Evolutionary conservation across 2,329 filamentous ascomycete genomes (phyloP).

Genomic region (Alternaria gansuensis): DNA sequence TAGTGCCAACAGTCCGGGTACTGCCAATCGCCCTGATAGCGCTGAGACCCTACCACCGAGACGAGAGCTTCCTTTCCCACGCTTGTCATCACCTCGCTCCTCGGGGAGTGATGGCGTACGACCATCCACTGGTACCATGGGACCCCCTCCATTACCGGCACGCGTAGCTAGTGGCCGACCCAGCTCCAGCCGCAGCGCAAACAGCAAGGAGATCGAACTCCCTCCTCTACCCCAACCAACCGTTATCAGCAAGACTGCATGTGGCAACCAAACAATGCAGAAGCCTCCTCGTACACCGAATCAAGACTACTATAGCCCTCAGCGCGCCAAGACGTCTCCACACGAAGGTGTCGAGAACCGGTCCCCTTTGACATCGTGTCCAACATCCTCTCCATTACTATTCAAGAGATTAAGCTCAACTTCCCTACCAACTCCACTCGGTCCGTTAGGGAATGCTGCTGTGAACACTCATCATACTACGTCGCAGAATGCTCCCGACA

Average conservation of each 20-base stretch:
- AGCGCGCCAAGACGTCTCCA: slow-evolving; percentile 8
- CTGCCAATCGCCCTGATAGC: slow-evolving; percentile 22
- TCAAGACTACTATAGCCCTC: slow-evolving; percentile 9
- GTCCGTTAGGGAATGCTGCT: slow-evolving; percentile 21
- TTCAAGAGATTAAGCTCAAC: slow-evolving; percentile 20
- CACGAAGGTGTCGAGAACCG: slow-evolving; percentile 18
- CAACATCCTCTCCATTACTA: slow-evolving; percentile 22
- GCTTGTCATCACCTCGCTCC: slow-evolving; percentile 42
- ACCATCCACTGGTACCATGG: slow-evolving; percentile 37
- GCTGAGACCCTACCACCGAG: slow-evolving; percentile 44
- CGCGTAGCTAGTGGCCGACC: slow-evolving; percentile 30
- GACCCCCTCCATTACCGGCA: slow-evolving; percentile 47
- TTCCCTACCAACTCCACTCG: slow-evolving; percentile 29
- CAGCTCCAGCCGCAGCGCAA: slow-evolving; percentile 28
- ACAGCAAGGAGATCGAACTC: slow-evolving; percentile 35
- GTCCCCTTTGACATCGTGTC: slow-evolving; percentile 18
- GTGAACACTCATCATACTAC: slow-evolving; percentile 16
- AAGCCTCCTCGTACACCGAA: slow-evolving; percentile 19
- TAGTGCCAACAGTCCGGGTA: neutral
- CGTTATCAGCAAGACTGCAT: slow-evolving; percentile 27
- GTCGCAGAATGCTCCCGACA: slow-evolving; percentile 11
- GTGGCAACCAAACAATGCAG: slow-evolving; percentile 12
- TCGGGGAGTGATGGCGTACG: slow-evolving; percentile 35
- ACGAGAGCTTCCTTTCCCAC: slow-evolving; percentile 54
- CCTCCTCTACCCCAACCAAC: slow-evolving; percentile 52